Evolutionary conservation across 2,329 filamentous ascomycete species (phyloP).

Genomic region (Fusarium veterinarium): DNA sequence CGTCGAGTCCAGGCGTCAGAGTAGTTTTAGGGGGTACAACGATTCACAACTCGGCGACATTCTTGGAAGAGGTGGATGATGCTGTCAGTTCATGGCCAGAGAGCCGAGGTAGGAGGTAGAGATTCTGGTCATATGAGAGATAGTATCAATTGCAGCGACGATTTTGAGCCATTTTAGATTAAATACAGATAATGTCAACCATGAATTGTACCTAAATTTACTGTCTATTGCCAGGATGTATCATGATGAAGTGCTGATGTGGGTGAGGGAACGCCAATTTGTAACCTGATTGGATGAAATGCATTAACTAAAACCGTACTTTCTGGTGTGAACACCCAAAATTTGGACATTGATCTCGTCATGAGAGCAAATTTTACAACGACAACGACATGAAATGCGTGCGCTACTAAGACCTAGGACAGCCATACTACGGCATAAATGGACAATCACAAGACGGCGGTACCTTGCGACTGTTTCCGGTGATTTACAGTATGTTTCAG

Average conservation of each 20-base stretch:
- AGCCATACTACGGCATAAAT: constrained; percentile 31
- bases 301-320: neutral
- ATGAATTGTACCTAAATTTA: neutral
- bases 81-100: constrained; percentile 90
- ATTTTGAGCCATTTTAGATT: neutral
- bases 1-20: constrained; percentile 85
- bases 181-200: neutral
- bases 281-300: constrained; percentile 9
- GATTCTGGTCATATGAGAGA: neutral
- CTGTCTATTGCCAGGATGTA: neutral
- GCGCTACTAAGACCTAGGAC: constrained; percentile 41
- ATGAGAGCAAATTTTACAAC: constrained; percentile 30
- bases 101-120: constrained; percentile 49
- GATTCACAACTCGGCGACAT: constrained; percentile 87
- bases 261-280: neutral
- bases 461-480: constrained; percentile 48
- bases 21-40: constrained; percentile 90
- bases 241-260: neutral
- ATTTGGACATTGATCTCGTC: constrained; percentile 14
- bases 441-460: constrained; percentile 30
- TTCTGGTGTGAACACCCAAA: constrained; percentile 11
- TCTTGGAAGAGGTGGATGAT: constrained; percentile 92
- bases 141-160: constrained; percentile 15
- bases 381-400: constrained; percentile 46
- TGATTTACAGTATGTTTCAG: constrained; percentile 44